Conservation (phyloP, 768 basidiomycete genomes). For the Suillus subaureus region DNA sequence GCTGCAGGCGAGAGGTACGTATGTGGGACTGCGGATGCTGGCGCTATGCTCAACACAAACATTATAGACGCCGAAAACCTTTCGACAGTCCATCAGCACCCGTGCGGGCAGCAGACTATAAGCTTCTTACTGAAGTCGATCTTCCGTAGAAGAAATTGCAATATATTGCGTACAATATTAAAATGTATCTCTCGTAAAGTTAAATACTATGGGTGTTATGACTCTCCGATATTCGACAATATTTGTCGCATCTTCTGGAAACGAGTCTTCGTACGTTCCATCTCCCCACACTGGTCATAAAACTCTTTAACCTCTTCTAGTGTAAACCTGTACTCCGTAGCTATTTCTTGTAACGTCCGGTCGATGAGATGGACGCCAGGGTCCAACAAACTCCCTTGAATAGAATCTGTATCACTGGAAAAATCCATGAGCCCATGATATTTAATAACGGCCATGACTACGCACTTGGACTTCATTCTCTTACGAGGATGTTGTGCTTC, state of each 20-base stretch:
- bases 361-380: slow-evolving; percentile 62
- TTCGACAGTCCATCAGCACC: slow-evolving; percentile 84
- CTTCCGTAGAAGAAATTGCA: slow-evolving; percentile 26
- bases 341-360: slow-evolving; percentile 65
- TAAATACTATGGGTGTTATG: slow-evolving; percentile 11
- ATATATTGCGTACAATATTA: neutral
- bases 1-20: slow-evolving; percentile 95
- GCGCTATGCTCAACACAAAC: neutral
- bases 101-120: slow-evolving; percentile 67
- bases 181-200: neutral
- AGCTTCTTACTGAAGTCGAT: slow-evolving; percentile 67
- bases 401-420: slow-evolving; percentile 2
- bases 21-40: neutral
- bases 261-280: slow-evolving; percentile 61
- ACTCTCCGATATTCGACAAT: slow-evolving; percentile 31
- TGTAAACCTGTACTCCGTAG: slow-evolving; percentile 69
- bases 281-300: slow-evolving; percentile 73
- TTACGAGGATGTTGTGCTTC: slow-evolving; percentile 42
- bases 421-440: neutral
- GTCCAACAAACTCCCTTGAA: neutral
- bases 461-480: slow-evolving; percentile 46
- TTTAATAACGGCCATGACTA: slow-evolving; percentile 8
- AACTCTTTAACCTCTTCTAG: slow-evolving; percentile 77
- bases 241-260: slow-evolving; percentile 70
- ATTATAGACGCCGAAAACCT: slow-evolving; percentile 68